phyloP scores from a whole-genome alignment of 176 grass and related monocot genomes.

The Rhynchospora breviuscula region DNA sequence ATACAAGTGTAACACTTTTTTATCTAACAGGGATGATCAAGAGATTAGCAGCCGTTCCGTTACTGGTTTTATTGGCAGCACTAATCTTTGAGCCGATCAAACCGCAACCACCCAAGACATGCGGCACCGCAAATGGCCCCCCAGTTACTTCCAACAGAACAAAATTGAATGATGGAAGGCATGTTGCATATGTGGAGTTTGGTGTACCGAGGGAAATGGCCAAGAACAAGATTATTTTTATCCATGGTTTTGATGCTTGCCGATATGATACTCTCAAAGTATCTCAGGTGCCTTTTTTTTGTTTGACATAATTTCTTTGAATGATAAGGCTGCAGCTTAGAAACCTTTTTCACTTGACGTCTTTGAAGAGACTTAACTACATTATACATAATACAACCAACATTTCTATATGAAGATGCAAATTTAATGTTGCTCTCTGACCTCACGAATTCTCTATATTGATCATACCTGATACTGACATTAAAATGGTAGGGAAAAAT shows the following conservation, averaged over 20 bases:
- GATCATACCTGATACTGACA: not conserved
- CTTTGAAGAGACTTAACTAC: not conserved
- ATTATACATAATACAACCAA: not conserved
- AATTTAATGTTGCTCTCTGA: not conserved
- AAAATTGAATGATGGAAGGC: conserved; percentile 59
- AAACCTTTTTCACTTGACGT: not conserved
- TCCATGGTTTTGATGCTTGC: conserved; percentile 73
- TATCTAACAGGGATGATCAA: conserved; percentile 30
- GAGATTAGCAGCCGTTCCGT: conserved; percentile 25
- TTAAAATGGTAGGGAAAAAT: no score
- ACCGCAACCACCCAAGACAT: conserved; percentile 41
- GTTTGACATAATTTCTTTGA: not conserved
- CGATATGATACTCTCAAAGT: conserved; percentile 50
- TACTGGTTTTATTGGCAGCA: conserved; percentile 31
- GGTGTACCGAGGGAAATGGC: conserved; percentile 57
- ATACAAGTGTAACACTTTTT: not conserved
- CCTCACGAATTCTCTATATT: not conserved
- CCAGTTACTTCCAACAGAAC: conserved; percentile 42
- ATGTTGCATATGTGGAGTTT: conserved; percentile 61
- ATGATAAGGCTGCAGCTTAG: not conserved
- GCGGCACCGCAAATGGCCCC: conserved; percentile 40
- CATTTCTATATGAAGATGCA: not conserved
- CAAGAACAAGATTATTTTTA: conserved; percentile 59
- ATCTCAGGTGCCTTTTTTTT: conserved; percentile 38
- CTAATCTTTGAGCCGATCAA: conserved; percentile 43